Evolutionary conservation across 2,329 filamentous ascomycete genomes (phyloP), one percentile per base, ranked within the genome.

Genomic region (Thelonectria discophora): DNA sequence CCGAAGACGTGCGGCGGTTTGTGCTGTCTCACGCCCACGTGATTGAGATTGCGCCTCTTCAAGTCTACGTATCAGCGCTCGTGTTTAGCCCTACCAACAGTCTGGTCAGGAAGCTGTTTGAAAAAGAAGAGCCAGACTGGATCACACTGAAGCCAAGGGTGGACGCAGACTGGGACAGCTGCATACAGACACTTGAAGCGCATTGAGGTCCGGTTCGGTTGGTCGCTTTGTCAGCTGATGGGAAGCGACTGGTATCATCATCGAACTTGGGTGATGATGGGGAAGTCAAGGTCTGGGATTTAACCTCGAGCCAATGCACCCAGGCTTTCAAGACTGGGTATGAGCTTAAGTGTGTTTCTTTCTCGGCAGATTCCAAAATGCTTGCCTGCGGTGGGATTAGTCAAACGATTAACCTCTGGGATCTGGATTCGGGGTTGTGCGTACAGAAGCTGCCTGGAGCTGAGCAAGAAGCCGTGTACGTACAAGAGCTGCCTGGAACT

Each of bases 41-140:
- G 0, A 58, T 63, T n/a, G 21, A 24, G 7, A 20, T n/a, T 2
- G 43, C 51, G 7, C 62, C 61, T 2, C 47, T 63, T 5, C 57
- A 63, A 27, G 17, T 51, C 5, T 63, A 63, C 10, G 21, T 2
- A 18, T 53, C 61, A 65, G 58, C 51, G 0, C 58, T 64, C 12
- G 39, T 42, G 39, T 42, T 42, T n/a, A 42, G 39, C 39, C 39
- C 39, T 42, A 42, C 39, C 17, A 18, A 18, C 17, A 1, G 1
- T 21, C 4, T 2, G 0, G 18, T 11, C 12, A 58, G 45, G 37
- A 43, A 47, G 6, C 12, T 13, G 3, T 3, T 17, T 27, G 20
- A 47, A 27, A 3, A 18, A n/a, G 27, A 49, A n/a, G 24, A 20
- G 10, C 7, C 3, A 6, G 1, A 9, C 9, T 59, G 55, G 60